Evolutionary conservation across 2,329 filamentous ascomycete genomes (phyloP), one percentile per base, ranked within the genome.

Genomic region (Talaromyces sp.): DNA sequence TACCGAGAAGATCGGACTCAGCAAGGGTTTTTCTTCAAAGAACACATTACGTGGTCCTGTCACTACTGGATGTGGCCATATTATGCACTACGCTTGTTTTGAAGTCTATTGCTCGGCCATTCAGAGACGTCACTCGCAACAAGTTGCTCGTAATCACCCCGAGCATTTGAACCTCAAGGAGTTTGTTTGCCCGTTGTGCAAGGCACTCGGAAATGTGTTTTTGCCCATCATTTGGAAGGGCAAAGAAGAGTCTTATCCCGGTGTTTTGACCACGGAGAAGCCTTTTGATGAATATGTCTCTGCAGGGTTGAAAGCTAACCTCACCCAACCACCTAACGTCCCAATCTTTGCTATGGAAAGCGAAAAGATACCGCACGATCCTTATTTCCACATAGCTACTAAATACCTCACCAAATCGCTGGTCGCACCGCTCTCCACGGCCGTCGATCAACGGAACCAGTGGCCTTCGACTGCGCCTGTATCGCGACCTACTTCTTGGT

Each of bases 51-150:
- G 86, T 19, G 95, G 93, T 0, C 91, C 94, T 0, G 90, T 98
- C 1, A 91, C 93, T 11, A 91, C 91, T 41, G 92, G 94, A 10
- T 99, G 95, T 77, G 95, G 95, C 2, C 95, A 99, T 76, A 96
- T 99, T 73, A 99, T 99, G 95, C 95, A 99, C 76, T 98, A 91
- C 75, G 88, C 87, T 70, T 99, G 95, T 78, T 99, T 99, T 74
- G 93, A 97, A 72, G 87, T 90, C 47, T 99, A 98, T 73, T 90
- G 92, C 69, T 87, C 91, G 54, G 92, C 94, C 3, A 96, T 92
- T 0, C 84, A 89, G 62, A 86, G 93, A 66, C 87, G 95, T 45
- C 96, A 99, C 74, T 87, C 86, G 22, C 92, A 95, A 72, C 95
- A 99, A 75, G 97, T 99, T 76, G 93, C 95, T 8, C 87, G 95